Evolutionary conservation across 1,284 basidiomycete genomes (phyloP).

Genomic region (Lentinus polychrous): DNA sequence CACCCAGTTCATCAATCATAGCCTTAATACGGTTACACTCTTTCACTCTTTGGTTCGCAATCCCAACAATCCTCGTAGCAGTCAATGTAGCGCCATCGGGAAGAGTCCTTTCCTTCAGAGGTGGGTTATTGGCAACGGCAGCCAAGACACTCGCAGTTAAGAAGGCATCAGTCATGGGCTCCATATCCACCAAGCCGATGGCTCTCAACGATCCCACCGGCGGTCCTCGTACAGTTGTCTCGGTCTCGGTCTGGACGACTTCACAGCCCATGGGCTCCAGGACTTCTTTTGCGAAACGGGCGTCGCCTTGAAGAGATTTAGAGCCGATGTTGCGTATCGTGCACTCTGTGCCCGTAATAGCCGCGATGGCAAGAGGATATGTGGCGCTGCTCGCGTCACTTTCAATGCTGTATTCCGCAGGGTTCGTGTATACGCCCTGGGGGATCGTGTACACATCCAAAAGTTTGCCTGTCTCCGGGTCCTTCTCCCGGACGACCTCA

Average conservation of each 20-base stretch:
- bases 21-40: conserved; percentile 97
- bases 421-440: conserved; percentile 74
- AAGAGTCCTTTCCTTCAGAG: conserved; percentile 30
- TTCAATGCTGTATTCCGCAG: conserved; percentile 84
- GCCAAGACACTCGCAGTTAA: conserved; percentile 90
- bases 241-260: conserved; percentile 82
- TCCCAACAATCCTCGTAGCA: conserved; percentile 84
- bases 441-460: conserved; percentile 89
- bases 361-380: conserved; percentile 95
- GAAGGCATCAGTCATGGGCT: conserved; percentile 99
- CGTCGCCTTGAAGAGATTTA: conserved; percentile 91
- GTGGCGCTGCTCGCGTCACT: conserved; percentile 95
- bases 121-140: conserved; percentile 68
- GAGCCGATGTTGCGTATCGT: conserved; percentile 92
- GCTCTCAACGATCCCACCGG: conserved; percentile 76
- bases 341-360: conserved; percentile 91
- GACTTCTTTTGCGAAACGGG: conserved; percentile 90
- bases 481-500: conserved; percentile 65
- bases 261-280: conserved; percentile 93
- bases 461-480: conserved; percentile 52
- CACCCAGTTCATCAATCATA: conserved; percentile 93
- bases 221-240: conserved; percentile 93
- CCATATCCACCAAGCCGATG: conserved; percentile 92
- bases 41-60: conserved; percentile 98
- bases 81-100: conserved; percentile 28